Evolutionary conservation across 768 basidiomycete genomes (phyloP).

Genomic region (Punctularia strigosozonata): DNA sequence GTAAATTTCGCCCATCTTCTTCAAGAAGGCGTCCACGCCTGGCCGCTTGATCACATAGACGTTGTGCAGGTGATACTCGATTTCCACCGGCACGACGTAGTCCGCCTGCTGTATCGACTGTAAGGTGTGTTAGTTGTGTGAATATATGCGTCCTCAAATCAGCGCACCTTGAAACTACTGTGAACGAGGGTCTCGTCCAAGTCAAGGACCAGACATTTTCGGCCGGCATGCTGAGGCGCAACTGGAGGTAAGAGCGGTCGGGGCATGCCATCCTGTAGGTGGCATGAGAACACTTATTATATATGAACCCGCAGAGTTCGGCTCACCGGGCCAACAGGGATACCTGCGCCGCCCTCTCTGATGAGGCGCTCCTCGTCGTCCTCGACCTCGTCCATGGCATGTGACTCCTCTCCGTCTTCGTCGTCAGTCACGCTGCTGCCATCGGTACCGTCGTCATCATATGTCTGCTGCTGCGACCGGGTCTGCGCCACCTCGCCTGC

Average conservation of each 20-base stretch:
- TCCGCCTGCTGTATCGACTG: conserved; percentile 92
- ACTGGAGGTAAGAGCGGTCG: conserved; percentile 84
- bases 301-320: conserved; percentile 2
- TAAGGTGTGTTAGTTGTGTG: conserved; percentile 6
- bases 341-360: conserved; percentile 85
- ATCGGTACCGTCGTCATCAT: conserved; percentile 37
- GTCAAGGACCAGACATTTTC: conserved; percentile 95
- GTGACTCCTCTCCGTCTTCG: conserved; percentile 45
- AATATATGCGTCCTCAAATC: conserved; percentile 2
- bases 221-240: conserved; percentile 64
- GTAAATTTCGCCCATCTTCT: conserved; percentile 97
- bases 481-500: conserved; percentile 25
- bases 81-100: conserved; percentile 98
- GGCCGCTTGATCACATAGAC: conserved; percentile 99
- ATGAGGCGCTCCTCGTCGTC: conserved; percentile 90
- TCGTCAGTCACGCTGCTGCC: conserved; percentile 62
- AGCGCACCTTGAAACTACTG: conserved; percentile 88
- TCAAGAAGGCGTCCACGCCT: conserved; percentile 93
- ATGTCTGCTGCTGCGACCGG: conserved; percentile 18
- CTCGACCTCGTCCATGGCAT: conserved; percentile 48
- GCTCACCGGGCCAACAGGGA: conserved; percentile 85
- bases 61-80: conserved; percentile 97
- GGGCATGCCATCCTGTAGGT: conserved; percentile 67
- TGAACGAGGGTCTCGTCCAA: conserved; percentile 96
- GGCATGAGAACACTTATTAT: conserved; percentile 5